phyloP scores from a whole-genome alignment of 179 eudicot species.

The Silene noctiflora region DNA sequence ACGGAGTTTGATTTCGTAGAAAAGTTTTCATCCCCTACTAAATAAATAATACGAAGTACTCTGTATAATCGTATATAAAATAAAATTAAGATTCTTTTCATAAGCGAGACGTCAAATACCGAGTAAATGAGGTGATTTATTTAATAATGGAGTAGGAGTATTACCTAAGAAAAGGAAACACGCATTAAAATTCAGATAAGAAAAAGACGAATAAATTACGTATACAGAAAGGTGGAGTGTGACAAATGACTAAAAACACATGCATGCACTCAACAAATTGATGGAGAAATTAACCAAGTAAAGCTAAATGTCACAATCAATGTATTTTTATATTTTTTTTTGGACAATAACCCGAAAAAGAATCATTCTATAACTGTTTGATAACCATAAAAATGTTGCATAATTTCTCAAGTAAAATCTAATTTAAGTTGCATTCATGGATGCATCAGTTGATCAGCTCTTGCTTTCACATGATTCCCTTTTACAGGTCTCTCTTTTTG shows the following conservation, averaged over 20 bases:
- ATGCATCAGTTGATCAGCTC: constrained; percentile 13
- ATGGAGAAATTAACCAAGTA: neutral
- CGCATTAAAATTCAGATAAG: neutral
- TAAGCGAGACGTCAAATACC: too few species aligned
- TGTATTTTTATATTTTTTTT: neutral
- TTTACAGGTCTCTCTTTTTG: constrained; percentile 24
- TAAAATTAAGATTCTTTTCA: too few species aligned
- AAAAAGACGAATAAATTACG: neutral
- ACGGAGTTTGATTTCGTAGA: too few species aligned
- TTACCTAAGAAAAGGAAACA: neutral
- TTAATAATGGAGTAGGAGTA: too few species aligned
- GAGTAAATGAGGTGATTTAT: too few species aligned
- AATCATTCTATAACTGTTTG: neutral
- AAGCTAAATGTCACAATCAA: neutral
- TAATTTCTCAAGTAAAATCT: neutral
- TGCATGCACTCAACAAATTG: constrained; percentile 2
- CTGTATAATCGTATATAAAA: too few species aligned
- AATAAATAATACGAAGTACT: too few species aligned
- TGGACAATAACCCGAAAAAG: neutral
- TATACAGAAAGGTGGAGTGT: neutral
- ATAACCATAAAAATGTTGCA: neutral
- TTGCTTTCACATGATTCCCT: constrained; percentile 25
- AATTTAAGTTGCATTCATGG: neutral
- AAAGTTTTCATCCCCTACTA: too few species aligned
- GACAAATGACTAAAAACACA: neutral